Evolutionary conservation across 2,329 filamentous ascomycete genomes (phyloP), one percentile per base, ranked within the genome.

Genomic region (Colletotrichum lupini): DNA sequence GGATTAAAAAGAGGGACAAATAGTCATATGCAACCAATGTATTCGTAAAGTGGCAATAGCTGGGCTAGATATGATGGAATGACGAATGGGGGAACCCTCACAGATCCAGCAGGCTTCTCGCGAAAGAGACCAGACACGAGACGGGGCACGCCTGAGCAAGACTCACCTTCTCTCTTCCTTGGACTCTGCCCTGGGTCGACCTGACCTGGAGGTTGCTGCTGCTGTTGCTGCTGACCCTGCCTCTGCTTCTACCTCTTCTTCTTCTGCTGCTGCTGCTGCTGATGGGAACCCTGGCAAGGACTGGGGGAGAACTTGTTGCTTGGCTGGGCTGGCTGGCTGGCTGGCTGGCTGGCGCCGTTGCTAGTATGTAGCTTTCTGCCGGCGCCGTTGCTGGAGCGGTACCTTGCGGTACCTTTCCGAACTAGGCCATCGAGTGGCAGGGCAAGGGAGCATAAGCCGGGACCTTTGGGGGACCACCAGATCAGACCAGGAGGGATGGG

Each of bases 361-460:
- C 6, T 65, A 5, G 30, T 26, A 26, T 26, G 24, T 56, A 64
- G 49, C 24, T 65, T 56, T 49, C 32, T 24, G 60, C 30, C 46
- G 62, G 55, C 32, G 68, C 26, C 19, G 9, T 22, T 59, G 66
- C 69, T 59, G 65, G 69, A 19, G 30, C 26, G 16, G 66, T 68
- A 59, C 65, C 30, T 68, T 30, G 58, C 65, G 30, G 65, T 59
- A 69, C 59, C 65, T 69, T 63, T 52, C 52, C 42, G 22, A 53
- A 57, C 63, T 57, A 53, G 32, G 53, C 32, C 52, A 35, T 57
- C 52, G 32, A 46, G 69, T 73, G 70, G 67, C 70, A 65, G 70
- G 70, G 67, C 60, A 73, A 73, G 70, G 70, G 70, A 73, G 67
- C 19, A 22, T 56, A 60, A 70, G 70, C 70, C 60, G 60, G 70